phyloP scores from a whole-genome alignment of 352 stramenopile species.

The Phytophthora pluvialis region DNA sequence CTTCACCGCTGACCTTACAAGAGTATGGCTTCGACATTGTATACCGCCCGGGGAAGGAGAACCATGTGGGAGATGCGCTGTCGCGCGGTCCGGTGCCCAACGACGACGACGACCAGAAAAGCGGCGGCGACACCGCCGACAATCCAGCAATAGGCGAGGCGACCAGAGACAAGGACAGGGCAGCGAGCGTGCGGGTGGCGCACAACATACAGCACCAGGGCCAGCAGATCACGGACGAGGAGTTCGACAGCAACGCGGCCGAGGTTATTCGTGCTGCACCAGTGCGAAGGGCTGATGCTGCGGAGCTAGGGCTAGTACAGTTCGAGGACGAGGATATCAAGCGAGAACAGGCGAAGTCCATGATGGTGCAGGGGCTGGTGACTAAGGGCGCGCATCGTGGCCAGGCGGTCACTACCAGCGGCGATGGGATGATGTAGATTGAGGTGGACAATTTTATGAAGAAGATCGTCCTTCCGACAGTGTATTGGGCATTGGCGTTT shows the following conservation, averaged over 20 bases:
- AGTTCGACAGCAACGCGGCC: no score
- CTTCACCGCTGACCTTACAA: conserved; percentile 28
- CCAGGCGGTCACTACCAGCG: not conserved
- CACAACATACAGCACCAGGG: no score
- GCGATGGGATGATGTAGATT: not conserved
- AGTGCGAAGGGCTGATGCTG: no score
- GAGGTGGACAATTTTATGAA: not conserved
- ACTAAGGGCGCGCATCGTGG: not conserved
- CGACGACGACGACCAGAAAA: no score
- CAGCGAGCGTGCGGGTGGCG: no score
- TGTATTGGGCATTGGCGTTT: conserved; percentile 9
- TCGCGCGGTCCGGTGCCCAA: conserved; percentile 9
- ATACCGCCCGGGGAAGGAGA: conserved; percentile 5
- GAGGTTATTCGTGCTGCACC: no score
- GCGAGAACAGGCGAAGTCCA: not conserved
- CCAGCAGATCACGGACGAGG: no score
- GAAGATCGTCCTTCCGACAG: not conserved
- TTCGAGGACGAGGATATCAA: conserved; percentile 5
- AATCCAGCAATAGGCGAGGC: not conserved
- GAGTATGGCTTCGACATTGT: conserved; percentile 30
- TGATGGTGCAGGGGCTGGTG: not conserved
- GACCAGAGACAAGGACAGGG: not conserved
- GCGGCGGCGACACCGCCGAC: not conserved
- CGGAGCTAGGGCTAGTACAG: not conserved
- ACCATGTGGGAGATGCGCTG: conserved; percentile 18